Percentiles rank a stretch among this genome's conserved stretches.
Evolutionary conservation across 371 early-diverging fungal species (phyloP).

Genomic region (Circinella minor): DNA sequence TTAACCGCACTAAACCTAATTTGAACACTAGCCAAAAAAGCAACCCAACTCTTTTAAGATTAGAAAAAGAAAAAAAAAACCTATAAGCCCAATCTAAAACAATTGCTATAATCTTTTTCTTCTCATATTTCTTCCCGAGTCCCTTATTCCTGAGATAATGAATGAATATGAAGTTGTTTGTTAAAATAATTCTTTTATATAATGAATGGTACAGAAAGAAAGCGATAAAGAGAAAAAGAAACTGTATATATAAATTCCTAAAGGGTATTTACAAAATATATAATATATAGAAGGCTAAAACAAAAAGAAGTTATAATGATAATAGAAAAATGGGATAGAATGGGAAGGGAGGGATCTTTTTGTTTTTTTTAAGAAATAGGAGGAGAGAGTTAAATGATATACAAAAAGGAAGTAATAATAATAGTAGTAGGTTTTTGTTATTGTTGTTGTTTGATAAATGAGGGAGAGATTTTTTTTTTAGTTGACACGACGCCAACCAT

Average conservation of each 20-base stretch:
- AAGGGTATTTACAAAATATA: background rate
- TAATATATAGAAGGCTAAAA: background rate
- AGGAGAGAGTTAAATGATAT: background rate
- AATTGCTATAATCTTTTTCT: too few species aligned
- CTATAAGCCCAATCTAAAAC: too few species aligned
- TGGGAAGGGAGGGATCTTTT: background rate
- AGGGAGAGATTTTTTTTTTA: background rate
- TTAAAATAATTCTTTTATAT: background rate
- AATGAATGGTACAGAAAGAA: background rate
- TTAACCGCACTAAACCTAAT: too few species aligned
- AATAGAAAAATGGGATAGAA: background rate
- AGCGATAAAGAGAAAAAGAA: background rate
- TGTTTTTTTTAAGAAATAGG: background rate
- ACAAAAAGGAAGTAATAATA: background rate
- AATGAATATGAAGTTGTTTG: background rate
- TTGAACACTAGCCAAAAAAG: too few species aligned
- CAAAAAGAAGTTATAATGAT: background rate
- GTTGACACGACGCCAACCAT: conserved; percentile 46
- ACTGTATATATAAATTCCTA: background rate
- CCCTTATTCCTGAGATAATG: background rate
- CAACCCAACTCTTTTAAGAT: too few species aligned
- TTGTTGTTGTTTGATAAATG: background rate
- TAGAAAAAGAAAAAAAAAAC: too few species aligned
- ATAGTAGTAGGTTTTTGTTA: background rate
- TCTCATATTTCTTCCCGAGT: too few species aligned